These are phyloP conservation scores for Arthrobotrys conoides DNA, from an alignment of 2,329 filamentous ascomycete genomes.

Conservation along the genomic window DNA sequence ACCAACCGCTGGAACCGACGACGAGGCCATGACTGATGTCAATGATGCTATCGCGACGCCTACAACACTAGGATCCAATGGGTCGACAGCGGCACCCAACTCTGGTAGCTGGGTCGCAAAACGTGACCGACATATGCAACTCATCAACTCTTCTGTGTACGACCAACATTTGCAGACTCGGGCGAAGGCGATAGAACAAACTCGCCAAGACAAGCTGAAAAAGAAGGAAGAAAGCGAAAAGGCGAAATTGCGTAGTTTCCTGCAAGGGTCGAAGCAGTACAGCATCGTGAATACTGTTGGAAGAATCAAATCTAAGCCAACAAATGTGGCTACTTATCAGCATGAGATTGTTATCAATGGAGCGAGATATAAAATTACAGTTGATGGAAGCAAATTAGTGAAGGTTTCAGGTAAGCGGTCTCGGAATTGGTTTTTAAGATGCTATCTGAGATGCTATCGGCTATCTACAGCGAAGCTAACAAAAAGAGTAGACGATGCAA, in stretches of 20 bases:
- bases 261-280: constrained; percentile 66
- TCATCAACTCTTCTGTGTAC: constrained; percentile 85
- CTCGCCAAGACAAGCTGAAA: constrained; percentile 73
- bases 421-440: constrained; percentile 3
- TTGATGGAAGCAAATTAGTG: constrained; percentile 85
- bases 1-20: constrained; percentile 47
- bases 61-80: constrained; percentile 63
- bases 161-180: constrained; percentile 80
- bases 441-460: constrained; percentile 26
- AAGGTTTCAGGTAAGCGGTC: constrained; percentile 77
- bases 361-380: constrained; percentile 79
- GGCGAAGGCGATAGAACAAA: constrained; percentile 80
- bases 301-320: constrained; percentile 62
- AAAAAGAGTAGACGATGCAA: constrained; percentile 67
- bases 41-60: constrained; percentile 59
- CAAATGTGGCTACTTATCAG: constrained; percentile 67
- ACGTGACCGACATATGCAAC: constrained; percentile 81
- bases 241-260: constrained; percentile 72
- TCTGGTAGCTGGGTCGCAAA: constrained; percentile 76
- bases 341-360: constrained; percentile 79
- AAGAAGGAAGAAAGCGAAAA: constrained; percentile 74
- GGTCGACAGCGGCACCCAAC: constrained; percentile 63
- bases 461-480: constrained; percentile 47
- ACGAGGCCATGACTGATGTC: constrained; percentile 48
- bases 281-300: constrained; percentile 62